Conservation (phyloP, 768 basidiomycete species). For the Rhodotorula kratochvilovae region DNA sequence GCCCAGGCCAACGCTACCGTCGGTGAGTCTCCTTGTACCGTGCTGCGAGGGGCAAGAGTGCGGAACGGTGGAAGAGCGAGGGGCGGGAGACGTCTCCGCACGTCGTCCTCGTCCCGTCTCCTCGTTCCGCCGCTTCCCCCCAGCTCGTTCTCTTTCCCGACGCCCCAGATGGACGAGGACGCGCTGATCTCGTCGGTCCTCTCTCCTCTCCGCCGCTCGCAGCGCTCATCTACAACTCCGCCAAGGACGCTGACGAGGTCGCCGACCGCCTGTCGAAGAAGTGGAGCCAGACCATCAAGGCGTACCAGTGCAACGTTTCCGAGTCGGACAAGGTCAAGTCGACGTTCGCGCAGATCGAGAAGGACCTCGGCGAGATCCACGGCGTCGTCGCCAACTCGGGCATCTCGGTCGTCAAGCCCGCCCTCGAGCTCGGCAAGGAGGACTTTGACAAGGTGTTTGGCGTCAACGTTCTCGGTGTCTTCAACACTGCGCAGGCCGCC, state of each 20-base stretch:
- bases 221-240: slow-evolving; percentile 58
- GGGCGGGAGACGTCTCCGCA: too few relatives aligned
- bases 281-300: slow-evolving; percentile 53
- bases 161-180: too few relatives aligned
- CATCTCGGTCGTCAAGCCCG: slow-evolving; percentile 61
- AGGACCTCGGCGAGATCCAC: slow-evolving; percentile 54
- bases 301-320: slow-evolving; percentile 62
- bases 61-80: too few relatives aligned
- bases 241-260: slow-evolving; percentile 42
- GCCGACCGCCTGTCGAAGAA: slow-evolving; percentile 54
- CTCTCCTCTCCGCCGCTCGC: neutral
- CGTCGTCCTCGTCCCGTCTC: too few relatives aligned
- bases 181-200: neutral
- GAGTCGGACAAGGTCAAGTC: slow-evolving; percentile 51
- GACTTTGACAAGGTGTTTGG: slow-evolving; percentile 59
- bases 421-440: slow-evolving; percentile 56
- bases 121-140: too few relatives aligned
- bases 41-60: too few relatives aligned
- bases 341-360: slow-evolving; percentile 53
- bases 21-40: neutral
- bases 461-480: slow-evolving; percentile 64
- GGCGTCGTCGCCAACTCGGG: slow-evolving; percentile 56
- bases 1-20: slow-evolving; percentile 59
- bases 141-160: too few relatives aligned
- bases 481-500: slow-evolving; percentile 60